Conservation (phyloP, 768 basidiomycete genomes). For the Amanita molliuscula region DNA sequence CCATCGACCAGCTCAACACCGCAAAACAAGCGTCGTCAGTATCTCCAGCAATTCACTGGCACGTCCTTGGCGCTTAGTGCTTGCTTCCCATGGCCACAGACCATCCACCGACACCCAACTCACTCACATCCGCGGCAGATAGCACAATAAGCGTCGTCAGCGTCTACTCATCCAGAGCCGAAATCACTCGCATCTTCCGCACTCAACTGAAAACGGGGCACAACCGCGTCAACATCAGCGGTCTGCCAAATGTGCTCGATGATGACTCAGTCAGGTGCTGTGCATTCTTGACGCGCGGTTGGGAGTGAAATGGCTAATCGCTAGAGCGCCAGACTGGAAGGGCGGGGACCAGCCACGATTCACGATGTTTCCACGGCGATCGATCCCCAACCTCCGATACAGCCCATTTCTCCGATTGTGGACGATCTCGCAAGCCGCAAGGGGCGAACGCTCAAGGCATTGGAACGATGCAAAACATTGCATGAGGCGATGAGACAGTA, state of each 20-base stretch:
- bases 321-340: constrained; percentile 26
- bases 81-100: background rate
- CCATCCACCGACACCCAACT: background rate
- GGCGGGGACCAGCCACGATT: constrained; percentile 32
- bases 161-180: constrained; percentile 27
- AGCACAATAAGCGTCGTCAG: constrained; percentile 23
- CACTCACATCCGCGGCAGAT: constrained; percentile 16
- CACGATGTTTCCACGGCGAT: constrained; percentile 30
- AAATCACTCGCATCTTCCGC: constrained; percentile 24
- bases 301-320: background rate
- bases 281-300: background rate
- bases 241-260: constrained; percentile 26
- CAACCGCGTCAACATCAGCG: constrained; percentile 29
- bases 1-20: too few species aligned
- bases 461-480: constrained; percentile 20
- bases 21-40: too few species aligned
- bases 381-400: constrained; percentile 10
- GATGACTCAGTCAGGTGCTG: constrained; percentile 28
- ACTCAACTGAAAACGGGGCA: constrained; percentile 23
- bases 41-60: too few species aligned
- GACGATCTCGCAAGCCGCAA: constrained; percentile 16
- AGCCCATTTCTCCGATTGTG: constrained; percentile 18
- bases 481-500: constrained; percentile 22
- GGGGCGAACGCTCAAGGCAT: constrained; percentile 17
- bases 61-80: too few species aligned